Base-by-base conservation (phyloP, 2,329 filamentous ascomycete genomes). In the Ambrosiella beaveri region DNA sequence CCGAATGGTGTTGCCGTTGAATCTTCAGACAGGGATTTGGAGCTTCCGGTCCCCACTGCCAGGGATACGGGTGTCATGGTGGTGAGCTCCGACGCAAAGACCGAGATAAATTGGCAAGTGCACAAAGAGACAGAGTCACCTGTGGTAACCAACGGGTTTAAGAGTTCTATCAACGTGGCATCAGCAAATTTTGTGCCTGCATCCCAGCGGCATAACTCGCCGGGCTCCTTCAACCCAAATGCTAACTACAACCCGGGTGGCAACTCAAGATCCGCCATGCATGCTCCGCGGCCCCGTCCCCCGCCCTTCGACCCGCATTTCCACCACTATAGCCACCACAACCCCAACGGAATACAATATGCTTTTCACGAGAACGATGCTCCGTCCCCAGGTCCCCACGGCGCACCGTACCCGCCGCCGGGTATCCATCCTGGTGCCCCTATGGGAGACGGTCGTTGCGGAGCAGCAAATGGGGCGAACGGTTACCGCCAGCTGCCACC, bases 331-430 rank as follows among this genome's bases (percentile, higher is more conserved):
- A 59, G 54, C 15, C 78, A 77, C 57, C 73, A 72, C 12, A 81
- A 76, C 65, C 80, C 74, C 65, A 68, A 81, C 56, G 17, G n/a
- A 7, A 12, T 17, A 2, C 72, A 80, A 61, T 81, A 82, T 63
- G 71, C 71, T 6, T 76, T 78, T 61, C 69, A 74, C 38, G 75
- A 73, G 15, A 82, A 80, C 11, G 75, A 77, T 63, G 75, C 72
- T 57, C 77, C 79, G 0, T 83, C 80, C 4, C 80, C 80, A 1
- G 76, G 71, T 17, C 77, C 76, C 56, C 71, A 68, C 51, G 73
- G 73, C 12, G 72, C 70, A 57, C 44, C n/a, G 8, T 73, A 75
- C 56, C 73, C 73, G 51, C 73, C 74, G 54, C 76, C 76, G 45
- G 71, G 71, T 7, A 70, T 74, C 63, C 63, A 69, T 8, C 64